Percentiles rank a stretch among this genome's conserved stretches.
These are phyloP conservation scores for Trichoderma sp. DNA, from an alignment of 2,329 filamentous ascomycete species.

Conservation along the genomic window DNA sequence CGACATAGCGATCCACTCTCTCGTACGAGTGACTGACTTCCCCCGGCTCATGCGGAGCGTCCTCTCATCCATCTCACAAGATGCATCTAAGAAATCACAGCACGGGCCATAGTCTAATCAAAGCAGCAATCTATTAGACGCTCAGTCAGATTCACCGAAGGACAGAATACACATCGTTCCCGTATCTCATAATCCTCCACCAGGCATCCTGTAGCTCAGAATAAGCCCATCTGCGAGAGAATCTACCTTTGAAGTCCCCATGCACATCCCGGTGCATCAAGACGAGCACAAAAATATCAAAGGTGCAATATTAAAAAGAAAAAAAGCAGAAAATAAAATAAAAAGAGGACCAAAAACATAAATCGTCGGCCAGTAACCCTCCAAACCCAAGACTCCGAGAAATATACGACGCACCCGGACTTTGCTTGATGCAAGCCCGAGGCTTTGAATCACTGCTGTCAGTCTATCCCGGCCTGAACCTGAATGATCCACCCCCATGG, in stretches of 20 bases:
- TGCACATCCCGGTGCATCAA: background rate
- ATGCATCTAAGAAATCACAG: background rate
- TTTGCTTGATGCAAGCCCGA: conserved; percentile 30
- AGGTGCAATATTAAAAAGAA: conserved; percentile 26
- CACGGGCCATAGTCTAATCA: conserved; percentile 15
- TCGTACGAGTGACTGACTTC: background rate
- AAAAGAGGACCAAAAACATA: conserved; percentile 32
- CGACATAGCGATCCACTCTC: background rate
- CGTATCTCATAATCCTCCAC: conserved; percentile 12
- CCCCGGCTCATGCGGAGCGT: background rate
- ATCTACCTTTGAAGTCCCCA: background rate
- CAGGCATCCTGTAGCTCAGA: background rate
- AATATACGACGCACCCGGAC: conserved; percentile 36
- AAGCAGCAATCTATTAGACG: conserved; percentile 32
- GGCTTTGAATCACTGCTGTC: conserved; percentile 27
- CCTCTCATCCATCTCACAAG: background rate
- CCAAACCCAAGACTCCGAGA: conserved; percentile 43
- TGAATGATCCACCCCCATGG: conserved; percentile 24
- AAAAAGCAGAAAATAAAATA: conserved; percentile 4
- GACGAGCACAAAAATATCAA: conserved; percentile 14
- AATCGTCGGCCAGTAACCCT: conserved; percentile 39
- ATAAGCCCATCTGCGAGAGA: background rate
- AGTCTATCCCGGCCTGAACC: conserved; percentile 29
- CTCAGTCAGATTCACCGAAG: conserved; percentile 19
- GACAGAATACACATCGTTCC: conserved; percentile 19